Percentiles rank a stretch among this genome's conserved stretches.
phyloP scores from a whole-genome alignment of 768 basidiomycete species.

The Porpolomopsis calyptriformis region DNA sequence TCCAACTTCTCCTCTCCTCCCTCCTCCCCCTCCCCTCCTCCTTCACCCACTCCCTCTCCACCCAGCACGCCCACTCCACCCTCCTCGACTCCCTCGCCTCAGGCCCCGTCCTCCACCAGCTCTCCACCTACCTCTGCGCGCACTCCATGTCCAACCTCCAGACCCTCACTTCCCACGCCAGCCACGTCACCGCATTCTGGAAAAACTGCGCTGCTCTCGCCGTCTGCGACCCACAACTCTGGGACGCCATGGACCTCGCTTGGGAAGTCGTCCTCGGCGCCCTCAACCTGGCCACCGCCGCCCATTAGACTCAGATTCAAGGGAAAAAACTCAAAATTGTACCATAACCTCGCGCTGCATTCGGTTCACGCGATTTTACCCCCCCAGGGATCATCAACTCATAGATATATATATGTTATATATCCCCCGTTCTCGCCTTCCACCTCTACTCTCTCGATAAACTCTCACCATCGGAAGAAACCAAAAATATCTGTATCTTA shows the following conservation, averaged over 20 bases:
- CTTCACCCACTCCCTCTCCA: constrained; percentile 34
- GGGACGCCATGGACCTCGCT: constrained; percentile 68
- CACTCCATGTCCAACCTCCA: constrained; percentile 35
- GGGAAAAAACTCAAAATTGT: background rate
- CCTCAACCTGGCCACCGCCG: constrained; percentile 36
- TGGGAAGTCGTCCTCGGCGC: constrained; percentile 66
- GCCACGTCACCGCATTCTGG: constrained; percentile 71
- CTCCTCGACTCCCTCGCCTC: constrained; percentile 37
- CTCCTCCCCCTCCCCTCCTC: constrained; percentile 49
- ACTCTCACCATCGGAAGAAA: too few species aligned
- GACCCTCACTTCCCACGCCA: constrained; percentile 44
- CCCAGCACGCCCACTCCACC: constrained; percentile 9
- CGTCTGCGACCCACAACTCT: constrained; percentile 58
- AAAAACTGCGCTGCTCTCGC: constrained; percentile 69
- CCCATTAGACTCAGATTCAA: constrained; percentile 16
- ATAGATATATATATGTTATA: too few species aligned
- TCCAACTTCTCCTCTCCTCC: constrained; percentile 44
- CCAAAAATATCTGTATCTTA: too few species aligned
- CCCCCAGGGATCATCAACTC: too few species aligned
- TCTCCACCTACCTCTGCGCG: constrained; percentile 41
- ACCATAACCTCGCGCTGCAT: background rate
- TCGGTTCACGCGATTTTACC: background rate
- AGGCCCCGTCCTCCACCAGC: constrained; percentile 41
- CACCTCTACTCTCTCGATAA: too few species aligned
- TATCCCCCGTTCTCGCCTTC: too few species aligned